Evolutionary conservation across 306 rosid genomes (phyloP).

Genomic region (Pterocarpus santalinus): DNA sequence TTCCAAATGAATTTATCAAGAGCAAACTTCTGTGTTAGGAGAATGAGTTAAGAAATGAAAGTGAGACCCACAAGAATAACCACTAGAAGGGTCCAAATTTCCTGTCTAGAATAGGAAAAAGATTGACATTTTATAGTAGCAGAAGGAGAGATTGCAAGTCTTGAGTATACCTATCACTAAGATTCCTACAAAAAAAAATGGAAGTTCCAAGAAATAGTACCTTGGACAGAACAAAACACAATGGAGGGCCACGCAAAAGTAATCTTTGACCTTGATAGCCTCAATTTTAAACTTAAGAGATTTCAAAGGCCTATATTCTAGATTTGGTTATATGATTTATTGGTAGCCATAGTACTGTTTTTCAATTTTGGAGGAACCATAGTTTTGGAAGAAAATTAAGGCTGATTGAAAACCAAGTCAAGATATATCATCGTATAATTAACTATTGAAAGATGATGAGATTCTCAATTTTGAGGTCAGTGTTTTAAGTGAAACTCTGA

Average conservation of each 20-base stretch:
- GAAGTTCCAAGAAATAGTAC: not conserved
- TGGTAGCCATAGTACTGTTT: slow-evolving; percentile 17
- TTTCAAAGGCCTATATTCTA: slow-evolving; percentile 2
- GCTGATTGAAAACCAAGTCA: slow-evolving; percentile 24
- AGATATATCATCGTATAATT: slow-evolving; percentile 20
- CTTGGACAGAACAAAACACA: too few relatives aligned
- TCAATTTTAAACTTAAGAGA: not conserved
- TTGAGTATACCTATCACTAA: not conserved
- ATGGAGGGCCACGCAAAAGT: too few relatives aligned
- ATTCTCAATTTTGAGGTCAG: slow-evolving; percentile 11
- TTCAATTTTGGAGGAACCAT: slow-evolving; percentile 3
- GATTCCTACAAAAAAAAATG: not conserved
- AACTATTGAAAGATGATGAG: slow-evolving; percentile 20
- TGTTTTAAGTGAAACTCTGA: not conserved
- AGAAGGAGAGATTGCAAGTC: not conserved
- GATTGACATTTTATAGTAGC: not conserved
- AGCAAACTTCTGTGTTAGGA: too few relatives aligned
- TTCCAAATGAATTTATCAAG: not conserved
- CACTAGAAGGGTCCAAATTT: not conserved
- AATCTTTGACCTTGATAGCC: too few relatives aligned
- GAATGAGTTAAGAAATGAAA: not conserved
- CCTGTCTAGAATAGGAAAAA: not conserved
- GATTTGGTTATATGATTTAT: slow-evolving; percentile 7
- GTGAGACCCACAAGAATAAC: not conserved
- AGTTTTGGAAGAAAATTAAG: slow-evolving; percentile 29